phyloP scores from a whole-genome alignment of 805 yeast species.

The Diddensiella santjacobensis region DNA sequence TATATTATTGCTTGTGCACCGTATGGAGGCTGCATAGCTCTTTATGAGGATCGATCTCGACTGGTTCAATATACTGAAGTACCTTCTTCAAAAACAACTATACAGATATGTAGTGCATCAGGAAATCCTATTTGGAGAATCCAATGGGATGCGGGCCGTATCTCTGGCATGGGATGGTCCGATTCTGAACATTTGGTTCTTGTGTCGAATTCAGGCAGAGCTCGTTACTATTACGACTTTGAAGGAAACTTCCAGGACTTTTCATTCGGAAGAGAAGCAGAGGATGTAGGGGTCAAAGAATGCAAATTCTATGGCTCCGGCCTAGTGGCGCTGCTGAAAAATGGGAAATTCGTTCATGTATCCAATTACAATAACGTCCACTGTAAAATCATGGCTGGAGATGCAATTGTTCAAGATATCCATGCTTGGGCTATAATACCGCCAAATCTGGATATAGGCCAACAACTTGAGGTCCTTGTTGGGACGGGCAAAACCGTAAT shows the following conservation, averaged over 20 bases:
- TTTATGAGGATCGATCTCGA: constrained; percentile 33
- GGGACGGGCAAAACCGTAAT: constrained; percentile 23
- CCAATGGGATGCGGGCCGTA: constrained; percentile 45
- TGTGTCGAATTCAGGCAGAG: constrained; percentile 48
- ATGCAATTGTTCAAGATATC: constrained; percentile 17
- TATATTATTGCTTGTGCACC: constrained; percentile 49
- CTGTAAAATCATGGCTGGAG: constrained; percentile 20
- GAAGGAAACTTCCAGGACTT: constrained; percentile 63
- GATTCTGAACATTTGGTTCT: constrained; percentile 52
- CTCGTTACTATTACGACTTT: constrained; percentile 60
- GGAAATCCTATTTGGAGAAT: constrained; percentile 29
- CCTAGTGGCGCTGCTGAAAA: constrained; percentile 42
- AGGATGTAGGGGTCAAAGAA: constrained; percentile 34
- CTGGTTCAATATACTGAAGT: constrained; percentile 22
- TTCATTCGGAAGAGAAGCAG: constrained; percentile 36
- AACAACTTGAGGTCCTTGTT: constrained; percentile 31
- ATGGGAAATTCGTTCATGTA: constrained; percentile 42
- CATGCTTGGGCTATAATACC: constrained; percentile 33
- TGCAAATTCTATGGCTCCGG: constrained; percentile 41
- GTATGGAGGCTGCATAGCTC: constrained; percentile 53
- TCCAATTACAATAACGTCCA: constrained; percentile 39
- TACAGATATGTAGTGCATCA: constrained; percentile 31
- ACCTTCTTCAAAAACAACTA: constrained; percentile 20
- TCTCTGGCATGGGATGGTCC: constrained; percentile 54
- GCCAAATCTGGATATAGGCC: constrained; percentile 24